A percentile compares a stretch with the other conserved stretches of the same genome.
Conservation (phyloP, 495 filamentous ascomycete genomes). For the Astrothelium subdiscretum region DNA sequence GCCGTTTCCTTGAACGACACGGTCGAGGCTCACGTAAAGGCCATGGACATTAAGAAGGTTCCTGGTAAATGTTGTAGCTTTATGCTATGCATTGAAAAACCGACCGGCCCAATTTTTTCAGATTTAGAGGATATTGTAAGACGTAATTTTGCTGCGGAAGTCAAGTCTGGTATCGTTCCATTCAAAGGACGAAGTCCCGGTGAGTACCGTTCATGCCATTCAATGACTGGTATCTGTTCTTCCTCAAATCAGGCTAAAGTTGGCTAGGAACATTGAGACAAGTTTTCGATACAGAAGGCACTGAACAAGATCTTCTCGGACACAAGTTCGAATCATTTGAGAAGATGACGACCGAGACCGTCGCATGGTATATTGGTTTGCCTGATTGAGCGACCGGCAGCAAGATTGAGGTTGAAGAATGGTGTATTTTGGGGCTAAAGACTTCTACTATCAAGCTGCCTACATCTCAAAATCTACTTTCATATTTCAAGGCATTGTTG, state of each 20-base stretch:
- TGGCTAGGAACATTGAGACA: neutral
- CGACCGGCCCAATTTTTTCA: neutral
- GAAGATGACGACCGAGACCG: neutral
- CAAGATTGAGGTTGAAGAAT: too few species aligned
- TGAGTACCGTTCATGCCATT: neutral
- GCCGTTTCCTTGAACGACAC: neutral
- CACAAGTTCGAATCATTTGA: neutral
- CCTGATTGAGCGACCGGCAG: too few species aligned
- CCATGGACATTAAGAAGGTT: neutral
- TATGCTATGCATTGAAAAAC: neutral
- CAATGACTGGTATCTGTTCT: neutral
- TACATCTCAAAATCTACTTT: too few species aligned
- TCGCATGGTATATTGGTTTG: neutral
- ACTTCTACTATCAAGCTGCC: too few species aligned
- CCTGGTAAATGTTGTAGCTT: neutral
- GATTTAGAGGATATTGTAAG: neutral
- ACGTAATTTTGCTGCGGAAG: neutral
- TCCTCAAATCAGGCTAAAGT: neutral
- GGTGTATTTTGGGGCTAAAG: too few species aligned
- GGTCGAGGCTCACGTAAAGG: neutral
- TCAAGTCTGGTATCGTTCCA: neutral
- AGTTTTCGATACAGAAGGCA: neutral
- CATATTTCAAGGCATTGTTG: too few species aligned
- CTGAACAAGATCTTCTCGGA: neutral
- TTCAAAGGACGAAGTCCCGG: neutral